phyloP scores from a whole-genome alignment of 2,329 filamentous ascomycete species.

The Hortaea werneckii region DNA sequence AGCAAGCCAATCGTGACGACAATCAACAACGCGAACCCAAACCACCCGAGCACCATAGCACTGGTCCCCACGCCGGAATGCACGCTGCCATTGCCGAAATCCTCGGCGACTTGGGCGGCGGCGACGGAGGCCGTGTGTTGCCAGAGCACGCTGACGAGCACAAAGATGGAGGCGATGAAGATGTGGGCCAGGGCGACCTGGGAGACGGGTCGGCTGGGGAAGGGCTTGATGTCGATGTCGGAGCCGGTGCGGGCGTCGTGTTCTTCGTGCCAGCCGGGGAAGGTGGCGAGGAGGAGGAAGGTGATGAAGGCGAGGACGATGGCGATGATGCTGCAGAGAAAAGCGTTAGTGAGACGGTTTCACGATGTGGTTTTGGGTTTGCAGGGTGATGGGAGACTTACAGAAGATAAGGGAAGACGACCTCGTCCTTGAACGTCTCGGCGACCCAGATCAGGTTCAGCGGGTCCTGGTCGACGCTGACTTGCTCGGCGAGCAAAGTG shows the following conservation, averaged over 20 bases:
- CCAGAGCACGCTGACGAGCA: conserved; percentile 63
- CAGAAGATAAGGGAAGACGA: conserved; percentile 96
- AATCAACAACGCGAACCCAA: conserved; percentile 85
- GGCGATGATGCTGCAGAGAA: conserved; percentile 67
- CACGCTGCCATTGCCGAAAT: conserved; percentile 82
- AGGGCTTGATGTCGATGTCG: conserved; percentile 85
- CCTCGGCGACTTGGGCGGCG: conserved; percentile 84
- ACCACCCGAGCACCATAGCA: conserved; percentile 97
- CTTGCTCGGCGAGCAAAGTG: conserved; percentile 78
- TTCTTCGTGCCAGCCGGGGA: conserved; percentile 95
- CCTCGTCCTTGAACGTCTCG: conserved; percentile 93
- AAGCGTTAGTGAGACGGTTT: conserved; percentile 2
- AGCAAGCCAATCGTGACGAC: conserved; percentile 90
- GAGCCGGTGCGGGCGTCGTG: conserved; percentile 63
- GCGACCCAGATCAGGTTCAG: conserved; percentile 96
- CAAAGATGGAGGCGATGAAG: conserved; percentile 58
- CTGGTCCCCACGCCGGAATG: conserved; percentile 81
- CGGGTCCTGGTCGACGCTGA: conserved; percentile 85
- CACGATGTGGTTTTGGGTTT: background rate
- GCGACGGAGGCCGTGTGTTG: conserved; percentile 96
- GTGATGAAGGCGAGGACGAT: conserved; percentile 96
- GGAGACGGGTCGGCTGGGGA: conserved; percentile 83
- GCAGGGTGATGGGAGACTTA: conserved; percentile 36
- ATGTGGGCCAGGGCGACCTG: conserved; percentile 90
- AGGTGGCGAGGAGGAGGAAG: conserved; percentile 88